Conservation (phyloP, 441 rosid genomes). For the Gossypium gossypioides region DNA sequence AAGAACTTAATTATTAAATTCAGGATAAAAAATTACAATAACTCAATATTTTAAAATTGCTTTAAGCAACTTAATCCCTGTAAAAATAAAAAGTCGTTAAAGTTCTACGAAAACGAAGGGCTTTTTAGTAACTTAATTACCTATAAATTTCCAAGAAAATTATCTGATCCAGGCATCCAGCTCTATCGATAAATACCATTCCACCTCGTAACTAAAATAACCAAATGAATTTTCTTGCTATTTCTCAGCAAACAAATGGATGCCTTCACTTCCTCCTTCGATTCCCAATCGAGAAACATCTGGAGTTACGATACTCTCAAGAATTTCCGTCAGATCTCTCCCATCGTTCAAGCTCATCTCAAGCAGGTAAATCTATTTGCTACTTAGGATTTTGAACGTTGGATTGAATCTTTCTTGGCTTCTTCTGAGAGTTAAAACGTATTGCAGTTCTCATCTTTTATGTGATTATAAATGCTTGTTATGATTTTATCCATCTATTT, state of each 20-base stretch:
- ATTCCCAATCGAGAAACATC: constrained; percentile 3
- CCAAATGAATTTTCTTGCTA: background rate
- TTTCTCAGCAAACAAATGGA: constrained; percentile 28
- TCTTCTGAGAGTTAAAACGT: background rate
- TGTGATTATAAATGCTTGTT: background rate
- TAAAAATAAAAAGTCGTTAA: background rate
- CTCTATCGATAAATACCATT: background rate
- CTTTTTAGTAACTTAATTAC: background rate
- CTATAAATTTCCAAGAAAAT: background rate
- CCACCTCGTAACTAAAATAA: background rate
- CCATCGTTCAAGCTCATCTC: constrained; percentile 8
- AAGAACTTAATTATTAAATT: too few relatives aligned
- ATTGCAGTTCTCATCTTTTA: background rate
- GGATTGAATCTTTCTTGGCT: background rate
- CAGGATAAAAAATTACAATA: too few relatives aligned
- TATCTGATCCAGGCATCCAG: background rate
- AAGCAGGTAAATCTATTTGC: background rate
- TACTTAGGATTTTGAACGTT: background rate
- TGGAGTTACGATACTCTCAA: constrained; percentile 7
- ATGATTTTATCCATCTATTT: background rate
- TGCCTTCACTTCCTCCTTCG: constrained; percentile 43
- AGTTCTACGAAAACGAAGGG: background rate
- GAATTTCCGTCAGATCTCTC: constrained; percentile 13
- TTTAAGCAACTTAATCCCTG: too few relatives aligned
- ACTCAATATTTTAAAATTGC: too few relatives aligned